Conservation (phyloP, 768 basidiomycete species). For the Termitomyces titanicus region DNA sequence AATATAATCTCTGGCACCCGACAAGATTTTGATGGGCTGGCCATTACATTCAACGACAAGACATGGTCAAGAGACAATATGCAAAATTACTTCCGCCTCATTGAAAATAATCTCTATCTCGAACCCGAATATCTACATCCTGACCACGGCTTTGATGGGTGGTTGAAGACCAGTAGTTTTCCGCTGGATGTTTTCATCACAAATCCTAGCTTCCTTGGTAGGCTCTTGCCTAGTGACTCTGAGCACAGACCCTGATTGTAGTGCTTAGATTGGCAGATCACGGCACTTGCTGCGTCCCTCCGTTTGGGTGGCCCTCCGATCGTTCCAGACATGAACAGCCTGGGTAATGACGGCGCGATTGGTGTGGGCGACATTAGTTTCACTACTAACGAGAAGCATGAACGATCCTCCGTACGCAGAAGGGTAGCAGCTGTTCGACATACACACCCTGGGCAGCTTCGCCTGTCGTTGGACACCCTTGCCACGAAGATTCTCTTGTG, state of each 20-base stretch:
- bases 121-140: constrained; percentile 6
- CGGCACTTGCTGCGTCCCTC: constrained; percentile 18
- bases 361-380: constrained; percentile 18
- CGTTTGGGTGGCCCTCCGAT: constrained; percentile 10
- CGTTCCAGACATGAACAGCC: constrained; percentile 21
- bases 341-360: too few relatives aligned
- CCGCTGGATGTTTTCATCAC: constrained; percentile 16
- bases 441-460: constrained; percentile 11
- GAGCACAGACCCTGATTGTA: not conserved
- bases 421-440: constrained; percentile 15
- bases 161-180: constrained; percentile 23
- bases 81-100: constrained; percentile 26
- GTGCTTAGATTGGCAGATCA: constrained; percentile 19
- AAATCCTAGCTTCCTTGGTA: constrained; percentile 22
- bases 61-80: constrained; percentile 26
- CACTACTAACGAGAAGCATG: constrained; percentile 21
- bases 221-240: not conserved
- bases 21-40: too few relatives aligned
- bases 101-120: constrained; percentile 23
- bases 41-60: constrained; percentile 19
- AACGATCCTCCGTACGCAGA: constrained; percentile 23
- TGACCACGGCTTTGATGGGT: constrained; percentile 27
- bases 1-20: constrained; percentile 24
- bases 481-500: too few relatives aligned
- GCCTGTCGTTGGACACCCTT: constrained; percentile 21